Evolutionary conservation across 1,284 basidiomycete species (phyloP), one percentile per base, ranked within the genome.

Genomic region (Phlebopus sp.): DNA sequence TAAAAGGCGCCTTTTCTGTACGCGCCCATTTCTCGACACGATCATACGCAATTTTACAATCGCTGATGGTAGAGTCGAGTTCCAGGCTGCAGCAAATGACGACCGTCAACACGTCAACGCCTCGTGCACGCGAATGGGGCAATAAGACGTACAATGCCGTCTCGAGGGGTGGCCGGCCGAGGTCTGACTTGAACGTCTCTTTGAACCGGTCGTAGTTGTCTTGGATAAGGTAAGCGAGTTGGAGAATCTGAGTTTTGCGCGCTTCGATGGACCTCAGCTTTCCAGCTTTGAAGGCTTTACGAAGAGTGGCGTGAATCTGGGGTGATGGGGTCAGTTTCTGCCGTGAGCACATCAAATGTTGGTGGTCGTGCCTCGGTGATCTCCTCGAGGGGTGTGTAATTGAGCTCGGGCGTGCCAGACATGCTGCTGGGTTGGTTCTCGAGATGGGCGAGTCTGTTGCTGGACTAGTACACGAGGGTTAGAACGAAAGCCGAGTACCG

Each of bases 11-110:
- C 37, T 69, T 75, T 53, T 90, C 84, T 5, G 86, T 75, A 61
- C 83, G 83, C 15, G 84, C 74, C 91, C 91, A 93, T 59, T 81
- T 81, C 25, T 81, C 81, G 37, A 95, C 76, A 43, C 81, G 78
- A 44, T 81, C 74, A 55, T 91, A 79, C 1, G 85, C 79, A 0
- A 76, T 68, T 42, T 82, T 75, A 41, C 81, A 74, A 57, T 94
- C 91, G 37, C 70, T 60, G 21, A 87, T 63, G 6, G 76, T 71
- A 3, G 75, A 59, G 31, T 66, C 64, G 44, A 84, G 71, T 54
- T 89, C 86, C 2, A 83, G 65, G 56, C 84, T 86, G 47, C 17
- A 11, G 25, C 13, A 15, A 14, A 2, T 11, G 5, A 21, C 6
- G 6, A 31, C 14, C 25, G 23, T n/a, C n/a, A n/a, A n/a, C n/a